Evolutionary conservation across 345 rosid genomes (phyloP), one percentile per base, ranked within the genome.

Genomic region (Aegle marmelos): DNA sequence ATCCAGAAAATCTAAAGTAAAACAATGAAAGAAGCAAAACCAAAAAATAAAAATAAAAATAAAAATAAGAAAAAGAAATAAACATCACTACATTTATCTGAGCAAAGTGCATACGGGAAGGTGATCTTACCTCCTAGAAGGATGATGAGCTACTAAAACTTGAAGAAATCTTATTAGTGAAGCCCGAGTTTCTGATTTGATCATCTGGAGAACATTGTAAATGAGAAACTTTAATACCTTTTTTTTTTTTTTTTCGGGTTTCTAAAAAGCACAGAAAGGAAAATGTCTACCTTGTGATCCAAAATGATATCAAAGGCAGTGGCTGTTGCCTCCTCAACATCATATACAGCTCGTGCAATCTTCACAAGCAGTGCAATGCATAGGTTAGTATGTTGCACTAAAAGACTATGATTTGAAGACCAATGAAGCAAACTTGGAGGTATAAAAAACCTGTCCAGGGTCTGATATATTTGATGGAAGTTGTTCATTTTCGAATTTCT

Each of bases 81-180:
- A 61, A 59, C 66, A 74, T 79, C 79, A 83, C 17, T 45, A 45
- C 24, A 39, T 56, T 58, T 59, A 65, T 13, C 30, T 71, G 39
- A 34, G 25, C 72, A 77, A 79, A 39, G 48, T 64, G 65, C 65
- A 28, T 7, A 81, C 14, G 17, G 24, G 72, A 48, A 79, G 7
- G 63, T 22, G 37, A 59, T 56, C 64, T 68, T 83, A 96, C 99
- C 92, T 88, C 88, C 76, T 88, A 28, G 99, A 96, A 78, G 99
- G 99, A 88, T 93, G 99, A 84, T 94, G 99, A 34, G 88, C 93
- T 74, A 85, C 98, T 83, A 96, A 77, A 82, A 96, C 93, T 85
- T 96, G 98, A 69, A 94, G 89, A 80, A 90, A 96, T 85, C 83
- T 91, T 56, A 91, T 87, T 24, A 96, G 87, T 67, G 98, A 88